Evolutionary conservation across 2,329 filamentous ascomycete species (phyloP), one percentile per base, ranked within the genome.

Genomic region (Cadophora sp.): DNA sequence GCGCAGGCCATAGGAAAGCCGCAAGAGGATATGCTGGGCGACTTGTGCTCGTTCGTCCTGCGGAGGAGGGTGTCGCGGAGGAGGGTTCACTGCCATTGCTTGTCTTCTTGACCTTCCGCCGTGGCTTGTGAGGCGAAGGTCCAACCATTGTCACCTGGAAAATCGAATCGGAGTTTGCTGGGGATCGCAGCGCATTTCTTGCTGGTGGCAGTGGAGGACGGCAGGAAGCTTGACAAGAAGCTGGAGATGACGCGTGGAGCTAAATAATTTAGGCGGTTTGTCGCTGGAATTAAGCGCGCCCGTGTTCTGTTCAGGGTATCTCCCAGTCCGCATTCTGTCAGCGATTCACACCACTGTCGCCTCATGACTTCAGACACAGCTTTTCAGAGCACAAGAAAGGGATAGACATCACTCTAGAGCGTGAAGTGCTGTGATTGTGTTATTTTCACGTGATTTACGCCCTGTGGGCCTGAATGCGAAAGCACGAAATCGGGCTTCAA

Each of bases 1-100:
- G 91, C 26, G 94, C 92, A 62, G 94, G 94, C 93, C 95, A 97
- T 62, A 99, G 87, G 77, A 99, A 95, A n/a, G 94, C 91, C 1
- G 93, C 94, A 26, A 99, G 86, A 50, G 96, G 95, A 77, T 97
- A 98, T 4, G 92, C 88, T 37, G 95, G 95, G 51, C 83, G 62
- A 86, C 79, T 72, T 9, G 63, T 64, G 58, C 46, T 71, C 50
- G 70, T 34, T 43, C 70, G 56, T 61, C 66, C 53, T n/a, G 64
- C 58, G 12, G 70, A 16, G 14, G 69, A 62, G 43, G 71, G 27
- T 3, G 68, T 62, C n/a, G 61, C 43, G 8, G 74, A 66, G 2
- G 73, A 72, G 29, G 72, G 59, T 73, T 76, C 74, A 73, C 73
- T 81, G 75, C 77, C 78, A 70, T 74, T 73, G 61, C 77, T 79